These are phyloP conservation scores for Tylopilus felleus DNA, from an alignment of 768 basidiomycete genomes.

Conservation along the genomic window DNA sequence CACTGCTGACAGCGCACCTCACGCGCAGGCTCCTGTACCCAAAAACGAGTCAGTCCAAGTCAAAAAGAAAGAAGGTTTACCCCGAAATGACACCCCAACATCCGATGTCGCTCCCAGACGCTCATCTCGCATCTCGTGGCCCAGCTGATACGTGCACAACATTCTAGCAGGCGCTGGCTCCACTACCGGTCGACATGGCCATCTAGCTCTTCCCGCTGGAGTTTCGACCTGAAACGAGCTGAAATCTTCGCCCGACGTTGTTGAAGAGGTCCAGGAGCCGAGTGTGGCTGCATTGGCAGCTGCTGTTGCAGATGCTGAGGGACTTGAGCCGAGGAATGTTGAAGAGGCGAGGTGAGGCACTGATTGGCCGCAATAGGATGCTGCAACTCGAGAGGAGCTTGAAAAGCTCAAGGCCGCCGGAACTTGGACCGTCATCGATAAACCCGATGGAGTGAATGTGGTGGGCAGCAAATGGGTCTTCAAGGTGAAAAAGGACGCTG, in stretches of 20 bases:
- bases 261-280: neutral
- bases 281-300: neutral
- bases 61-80: no score
- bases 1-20: neutral
- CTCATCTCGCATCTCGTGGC: neutral
- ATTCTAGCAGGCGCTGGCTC: neutral
- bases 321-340: neutral
- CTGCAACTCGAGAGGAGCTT: neutral
- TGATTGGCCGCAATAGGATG: neutral
- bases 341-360: neutral
- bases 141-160: neutral
- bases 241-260: neutral
- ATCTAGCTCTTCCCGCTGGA: neutral
- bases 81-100: neutral
- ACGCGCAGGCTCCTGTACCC: neutral
- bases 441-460: neutral
- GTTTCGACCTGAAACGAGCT: neutral
- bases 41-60: neutral
- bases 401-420: neutral
- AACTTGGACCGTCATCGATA: neutral
- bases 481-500: neutral
- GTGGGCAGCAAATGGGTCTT: constrained; percentile 7
- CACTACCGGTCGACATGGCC: neutral
- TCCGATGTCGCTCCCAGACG: neutral
- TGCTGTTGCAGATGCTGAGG: neutral